Conservation (phyloP, 495 filamentous ascomycete species). For the Sphaerosporella brunnea region DNA sequence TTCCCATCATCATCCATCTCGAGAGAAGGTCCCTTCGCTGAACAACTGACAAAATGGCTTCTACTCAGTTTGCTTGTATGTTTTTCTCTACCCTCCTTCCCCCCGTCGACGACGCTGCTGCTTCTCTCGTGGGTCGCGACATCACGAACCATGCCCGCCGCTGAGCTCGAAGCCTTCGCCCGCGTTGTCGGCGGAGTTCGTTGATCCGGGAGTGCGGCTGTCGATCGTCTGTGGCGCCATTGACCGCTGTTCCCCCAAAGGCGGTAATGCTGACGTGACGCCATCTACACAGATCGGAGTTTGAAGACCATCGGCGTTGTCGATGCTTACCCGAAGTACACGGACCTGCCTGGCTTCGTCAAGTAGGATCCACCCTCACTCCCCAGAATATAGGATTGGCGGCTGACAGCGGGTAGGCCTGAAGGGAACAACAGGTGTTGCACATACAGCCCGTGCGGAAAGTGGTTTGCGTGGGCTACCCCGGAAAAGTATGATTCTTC, state of each 20-base stretch:
- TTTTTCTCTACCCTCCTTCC: constrained; percentile 3
- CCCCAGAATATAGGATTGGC: too few relatives aligned
- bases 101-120: neutral
- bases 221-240: neutral
- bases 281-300: constrained; percentile 43
- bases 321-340: constrained; percentile 77
- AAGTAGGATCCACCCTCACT: too few relatives aligned
- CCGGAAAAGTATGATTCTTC: constrained; percentile 44
- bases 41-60: constrained; percentile 15
- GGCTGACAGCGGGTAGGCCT: too few relatives aligned
- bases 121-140: neutral
- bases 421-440: constrained; percentile 89
- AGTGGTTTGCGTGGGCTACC: constrained; percentile 89
- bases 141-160: neutral
- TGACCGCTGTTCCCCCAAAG: neutral
- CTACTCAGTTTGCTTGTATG: constrained; percentile 26
- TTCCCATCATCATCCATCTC: neutral
- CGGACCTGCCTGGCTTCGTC: constrained; percentile 63
- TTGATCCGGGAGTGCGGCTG: neutral
- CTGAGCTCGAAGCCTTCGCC: neutral
- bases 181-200: neutral
- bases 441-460: constrained; percentile 82
- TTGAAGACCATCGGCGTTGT: constrained; percentile 88
- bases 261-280: neutral
- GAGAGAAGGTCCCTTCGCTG: too few relatives aligned